Conservation (phyloP, 768 basidiomycete species). For the Holtermannia corniformis region DNA sequence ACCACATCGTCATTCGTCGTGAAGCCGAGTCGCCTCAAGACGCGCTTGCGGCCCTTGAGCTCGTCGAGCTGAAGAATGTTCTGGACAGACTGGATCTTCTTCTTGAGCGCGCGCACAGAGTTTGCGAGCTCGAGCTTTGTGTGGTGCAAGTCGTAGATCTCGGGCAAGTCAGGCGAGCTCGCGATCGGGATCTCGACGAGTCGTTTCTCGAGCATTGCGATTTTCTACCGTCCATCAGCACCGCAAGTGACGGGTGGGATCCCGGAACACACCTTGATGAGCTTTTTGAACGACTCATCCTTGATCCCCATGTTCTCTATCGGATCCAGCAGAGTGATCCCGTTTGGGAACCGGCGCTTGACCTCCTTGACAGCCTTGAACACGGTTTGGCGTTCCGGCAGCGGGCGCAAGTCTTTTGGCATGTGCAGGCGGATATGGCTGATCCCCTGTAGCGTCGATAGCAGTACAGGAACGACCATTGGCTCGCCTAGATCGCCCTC, state of each 20-base stretch:
- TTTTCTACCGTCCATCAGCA: conserved; percentile 56
- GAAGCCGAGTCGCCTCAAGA: conserved; percentile 82
- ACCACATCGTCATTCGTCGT: conserved; percentile 83
- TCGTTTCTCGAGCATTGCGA: conserved; percentile 75
- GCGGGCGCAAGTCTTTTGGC: conserved; percentile 77
- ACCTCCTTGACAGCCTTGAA: conserved; percentile 90
- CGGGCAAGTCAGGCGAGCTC: conserved; percentile 64
- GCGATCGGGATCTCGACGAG: conserved; percentile 72
- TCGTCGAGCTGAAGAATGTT: conserved; percentile 94
- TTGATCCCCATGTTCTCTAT: conserved; percentile 91
- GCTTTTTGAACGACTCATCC: conserved; percentile 79
- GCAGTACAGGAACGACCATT: conserved; percentile 74
- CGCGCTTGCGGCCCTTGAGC: conserved; percentile 88
- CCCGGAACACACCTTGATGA: conserved; percentile 60
- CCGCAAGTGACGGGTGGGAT: too few species aligned
- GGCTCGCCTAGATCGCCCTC: conserved; percentile 65
- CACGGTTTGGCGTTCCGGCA: conserved; percentile 64
- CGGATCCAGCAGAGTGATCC: conserved; percentile 78
- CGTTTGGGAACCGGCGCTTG: conserved; percentile 79
- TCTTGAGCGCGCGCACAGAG: conserved; percentile 57
- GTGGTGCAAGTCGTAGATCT: conserved; percentile 69
- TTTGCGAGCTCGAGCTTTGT: conserved; percentile 54
- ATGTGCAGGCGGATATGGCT: conserved; percentile 77
- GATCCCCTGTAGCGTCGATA: conserved; percentile 77
- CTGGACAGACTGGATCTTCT: conserved; percentile 76